Conservation (phyloP, 2,329 filamentous ascomycete genomes). For the Xylariaceae sp. region DNA sequence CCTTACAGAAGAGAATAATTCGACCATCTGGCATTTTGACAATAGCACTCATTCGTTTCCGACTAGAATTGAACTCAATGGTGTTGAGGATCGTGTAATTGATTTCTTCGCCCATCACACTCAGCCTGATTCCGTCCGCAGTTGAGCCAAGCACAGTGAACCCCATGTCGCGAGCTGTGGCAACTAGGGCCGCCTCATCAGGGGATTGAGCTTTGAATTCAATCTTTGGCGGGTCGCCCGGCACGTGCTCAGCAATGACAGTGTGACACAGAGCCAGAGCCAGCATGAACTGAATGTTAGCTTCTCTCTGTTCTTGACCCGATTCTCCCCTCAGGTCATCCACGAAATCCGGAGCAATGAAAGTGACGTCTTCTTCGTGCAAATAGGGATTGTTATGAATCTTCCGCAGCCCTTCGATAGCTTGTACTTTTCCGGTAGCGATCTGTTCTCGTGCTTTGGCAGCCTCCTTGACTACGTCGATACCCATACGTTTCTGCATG, state of each 20-base stretch:
- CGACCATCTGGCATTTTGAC: conserved; percentile 87
- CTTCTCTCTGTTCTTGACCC: conserved; percentile 69
- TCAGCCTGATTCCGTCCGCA: conserved; percentile 76
- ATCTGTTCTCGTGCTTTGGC: conserved; percentile 73
- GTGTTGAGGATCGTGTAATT: conserved; percentile 88
- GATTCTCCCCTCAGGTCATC: conserved; percentile 75
- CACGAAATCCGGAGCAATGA: conserved; percentile 86
- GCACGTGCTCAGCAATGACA: conserved; percentile 84
- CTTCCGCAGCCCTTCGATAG: conserved; percentile 67
- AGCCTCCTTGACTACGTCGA: conserved; percentile 79
- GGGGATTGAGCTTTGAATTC: conserved; percentile 97
- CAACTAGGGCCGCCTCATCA: conserved; percentile 90
- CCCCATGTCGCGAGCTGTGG: conserved; percentile 90
- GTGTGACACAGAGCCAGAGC: conserved; percentile 94
- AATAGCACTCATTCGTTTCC: conserved; percentile 97
- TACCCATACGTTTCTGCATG: conserved; percentile 86
- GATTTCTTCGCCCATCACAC: conserved; percentile 79
- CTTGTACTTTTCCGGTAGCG: conserved; percentile 66
- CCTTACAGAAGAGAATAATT: conserved; percentile 94
- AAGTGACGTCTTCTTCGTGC: conserved; percentile 84
- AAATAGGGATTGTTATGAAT: conserved; percentile 89
- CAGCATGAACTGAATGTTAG: conserved; percentile 89
- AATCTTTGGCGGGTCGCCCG: conserved; percentile 86
- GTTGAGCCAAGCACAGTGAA: conserved; percentile 85
- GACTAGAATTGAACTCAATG: conserved; percentile 93